Evolutionary conservation across 2,329 filamentous ascomycete species (phyloP).

Genomic region (Atkinsonella texensis): DNA sequence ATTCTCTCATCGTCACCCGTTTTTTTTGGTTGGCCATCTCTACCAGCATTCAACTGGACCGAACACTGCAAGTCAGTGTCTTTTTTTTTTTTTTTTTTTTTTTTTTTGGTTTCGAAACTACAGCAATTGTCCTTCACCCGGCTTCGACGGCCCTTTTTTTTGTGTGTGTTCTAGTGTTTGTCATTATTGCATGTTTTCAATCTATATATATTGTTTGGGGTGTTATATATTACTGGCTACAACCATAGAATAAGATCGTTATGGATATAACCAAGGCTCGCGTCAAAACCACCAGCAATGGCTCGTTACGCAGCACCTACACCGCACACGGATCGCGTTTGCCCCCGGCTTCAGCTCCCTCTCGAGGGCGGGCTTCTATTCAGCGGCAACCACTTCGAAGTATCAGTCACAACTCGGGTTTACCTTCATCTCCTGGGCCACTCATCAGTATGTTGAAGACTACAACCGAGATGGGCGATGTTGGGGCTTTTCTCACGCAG

Average conservation of each 20-base stretch:
- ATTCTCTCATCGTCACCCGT: constrained; percentile 4
- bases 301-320: constrained; percentile 24
- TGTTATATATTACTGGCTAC: neutral
- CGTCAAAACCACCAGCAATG: constrained; percentile 28
- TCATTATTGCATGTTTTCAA: constrained; percentile 4
- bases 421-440: constrained; percentile 38
- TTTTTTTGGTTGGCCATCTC: constrained; percentile 8
- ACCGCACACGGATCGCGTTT: constrained; percentile 13
- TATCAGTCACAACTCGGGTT: constrained; percentile 29
- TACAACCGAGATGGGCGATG: constrained; percentile 54
- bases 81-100: neutral
- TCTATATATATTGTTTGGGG: constrained; percentile 5
- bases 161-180: constrained; percentile 4
- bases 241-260: neutral
- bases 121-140: constrained; percentile 3
- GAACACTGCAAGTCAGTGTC: constrained; percentile 3
- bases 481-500: constrained; percentile 46
- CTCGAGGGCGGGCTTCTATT: constrained; percentile 12
- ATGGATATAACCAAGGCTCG: constrained; percentile 20
- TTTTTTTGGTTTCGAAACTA: constrained; percentile 2
- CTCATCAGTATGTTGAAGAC: constrained; percentile 55
- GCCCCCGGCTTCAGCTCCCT: constrained; percentile 8
- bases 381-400: constrained; percentile 29
- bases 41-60: constrained; percentile 6
- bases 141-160: constrained; percentile 8